phyloP scores from a whole-genome alignment of 805 yeast genomes.

The Pichia scutulata region DNA sequence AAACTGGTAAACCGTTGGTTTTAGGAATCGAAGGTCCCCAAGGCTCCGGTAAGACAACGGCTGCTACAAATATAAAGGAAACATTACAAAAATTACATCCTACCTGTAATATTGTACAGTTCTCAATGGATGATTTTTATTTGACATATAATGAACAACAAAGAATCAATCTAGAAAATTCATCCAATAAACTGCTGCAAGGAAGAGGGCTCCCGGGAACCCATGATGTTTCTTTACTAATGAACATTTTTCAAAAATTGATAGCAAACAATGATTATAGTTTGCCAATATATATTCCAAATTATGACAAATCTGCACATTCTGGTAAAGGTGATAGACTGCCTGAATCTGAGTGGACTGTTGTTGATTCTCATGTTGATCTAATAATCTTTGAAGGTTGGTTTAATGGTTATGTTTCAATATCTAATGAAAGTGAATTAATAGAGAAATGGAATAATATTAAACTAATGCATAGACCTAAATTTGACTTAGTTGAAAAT shows the following conservation, averaged over 20 bases:
- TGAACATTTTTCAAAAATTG: conserved; percentile 29
- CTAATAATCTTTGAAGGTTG: conserved; percentile 86
- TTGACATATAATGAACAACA: conserved; percentile 56
- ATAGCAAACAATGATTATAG: conserved; percentile 18
- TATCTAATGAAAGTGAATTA: conserved; percentile 27
- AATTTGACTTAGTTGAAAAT: conserved; percentile 13
- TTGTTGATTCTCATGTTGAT: conserved; percentile 36
- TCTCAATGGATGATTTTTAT: conserved; percentile 86
- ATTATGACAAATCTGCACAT: conserved; percentile 68
- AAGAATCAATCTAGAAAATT: conserved; percentile 31
- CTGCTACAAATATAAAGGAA: conserved; percentile 35
- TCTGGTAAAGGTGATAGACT: conserved; percentile 76
- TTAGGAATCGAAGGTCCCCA: conserved; percentile 66
- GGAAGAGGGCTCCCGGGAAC: conserved; percentile 95
- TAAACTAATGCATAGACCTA: conserved; percentile 12
- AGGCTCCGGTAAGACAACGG: conserved; percentile 69
- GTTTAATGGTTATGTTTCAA: conserved; percentile 71
- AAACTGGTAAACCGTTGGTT: conserved; percentile 28
- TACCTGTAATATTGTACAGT: conserved; percentile 32
- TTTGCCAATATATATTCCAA: conserved; percentile 41
- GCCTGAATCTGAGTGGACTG: conserved; percentile 33
- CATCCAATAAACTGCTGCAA: conserved; percentile 37
- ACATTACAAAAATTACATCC: conserved; percentile 32
- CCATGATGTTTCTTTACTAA: conserved; percentile 58
- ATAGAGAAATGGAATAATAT: conserved; percentile 22